Evolutionary conservation across 75 land plant genomes (phyloP), one percentile per base, ranked within the genome.

Genomic region (Sequoia sempervirens): DNA sequence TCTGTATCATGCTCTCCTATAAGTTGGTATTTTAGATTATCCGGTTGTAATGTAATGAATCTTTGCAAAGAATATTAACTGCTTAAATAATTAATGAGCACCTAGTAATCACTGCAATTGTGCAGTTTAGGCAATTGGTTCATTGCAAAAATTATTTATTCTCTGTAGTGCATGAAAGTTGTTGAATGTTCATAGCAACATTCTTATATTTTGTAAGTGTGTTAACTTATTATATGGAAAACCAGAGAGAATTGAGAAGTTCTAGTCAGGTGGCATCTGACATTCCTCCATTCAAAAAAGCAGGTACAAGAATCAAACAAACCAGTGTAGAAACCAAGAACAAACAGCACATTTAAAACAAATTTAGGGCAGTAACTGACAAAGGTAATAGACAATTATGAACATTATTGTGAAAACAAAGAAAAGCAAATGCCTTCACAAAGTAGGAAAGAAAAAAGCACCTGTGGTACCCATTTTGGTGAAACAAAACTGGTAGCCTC

Each of bases 391-490:
- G 3, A 81, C 36, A 13, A 56, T 32, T 53, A 81, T 80, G 54
- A 32, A 12, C 36, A 45, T 46, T 47, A 15, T 30, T 18, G 56
- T 32, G 23, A 14, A 81, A 81, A 81, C 50, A 23, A 45, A 43
- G 47, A 78, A 76, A 43, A 26, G 46, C 4, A 36, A 20, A 30
- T 68, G 38, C 69, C 36, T 32, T 8, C 28, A 20, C 28, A 47
- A 81, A 14, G 14, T 52, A 34, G 64, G 20, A 18, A 30, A 43
- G 18, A 18, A 50, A 15, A 17, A 50, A 83, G 81, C 56, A 97
- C 99, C 96, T 97, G 99, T 85, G 99, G 99, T 13, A 97, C 98
- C 98, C 99, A 94, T 85, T 96, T 97, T 61, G 99, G 98, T 45
- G 99, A 97, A 4, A 97, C 99, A 88, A 97, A 97, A 83, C 99